A percentile compares a stretch with the other conserved stretches of the same genome.
phyloP scores from a whole-genome alignment of 1,284 basidiomycete species.

The Marasmius tenuissimus region DNA sequence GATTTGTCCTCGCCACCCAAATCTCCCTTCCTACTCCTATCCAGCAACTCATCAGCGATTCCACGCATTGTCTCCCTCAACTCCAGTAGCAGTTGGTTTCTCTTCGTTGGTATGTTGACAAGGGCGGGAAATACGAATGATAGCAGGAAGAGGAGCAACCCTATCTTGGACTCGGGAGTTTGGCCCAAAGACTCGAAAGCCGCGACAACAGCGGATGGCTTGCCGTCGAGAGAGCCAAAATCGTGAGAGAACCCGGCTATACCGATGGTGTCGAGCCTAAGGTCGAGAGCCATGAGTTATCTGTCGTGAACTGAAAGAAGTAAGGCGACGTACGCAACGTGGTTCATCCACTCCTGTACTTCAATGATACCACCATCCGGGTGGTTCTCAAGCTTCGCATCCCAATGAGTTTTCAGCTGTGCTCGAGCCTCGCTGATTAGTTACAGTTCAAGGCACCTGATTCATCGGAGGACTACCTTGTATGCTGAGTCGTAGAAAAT shows the following conservation, averaged over 20 bases:
- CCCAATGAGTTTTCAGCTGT: conserved; percentile 53
- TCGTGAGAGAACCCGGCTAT: conserved; percentile 59
- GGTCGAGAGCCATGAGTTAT: not conserved
- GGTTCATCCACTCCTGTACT: conserved; percentile 57
- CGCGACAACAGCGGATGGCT: conserved; percentile 41
- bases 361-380: conserved; percentile 44
- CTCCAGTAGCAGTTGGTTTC: conserved; percentile 31
- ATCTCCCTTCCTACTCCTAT: conserved; percentile 40
- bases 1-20: conserved; percentile 44
- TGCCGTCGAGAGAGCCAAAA: conserved; percentile 52
- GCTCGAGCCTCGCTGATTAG: not conserved
- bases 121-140: conserved; percentile 43
- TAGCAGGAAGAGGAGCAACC: conserved; percentile 38
- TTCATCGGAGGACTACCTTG: conserved; percentile 37
- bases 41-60: conserved; percentile 48
- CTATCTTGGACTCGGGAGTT: conserved; percentile 21
- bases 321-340: conserved; percentile 38
- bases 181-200: conserved; percentile 43
- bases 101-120: conserved; percentile 40
- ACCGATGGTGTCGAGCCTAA: conserved; percentile 57
- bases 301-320: not conserved
- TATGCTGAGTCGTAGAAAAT: conserved; percentile 45
- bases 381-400: conserved; percentile 38
- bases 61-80: conserved; percentile 41
- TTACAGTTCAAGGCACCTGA: not conserved